Base-by-base conservation (phyloP, 192 early-diverging fungal genomes). In the Backusella luteola region DNA sequence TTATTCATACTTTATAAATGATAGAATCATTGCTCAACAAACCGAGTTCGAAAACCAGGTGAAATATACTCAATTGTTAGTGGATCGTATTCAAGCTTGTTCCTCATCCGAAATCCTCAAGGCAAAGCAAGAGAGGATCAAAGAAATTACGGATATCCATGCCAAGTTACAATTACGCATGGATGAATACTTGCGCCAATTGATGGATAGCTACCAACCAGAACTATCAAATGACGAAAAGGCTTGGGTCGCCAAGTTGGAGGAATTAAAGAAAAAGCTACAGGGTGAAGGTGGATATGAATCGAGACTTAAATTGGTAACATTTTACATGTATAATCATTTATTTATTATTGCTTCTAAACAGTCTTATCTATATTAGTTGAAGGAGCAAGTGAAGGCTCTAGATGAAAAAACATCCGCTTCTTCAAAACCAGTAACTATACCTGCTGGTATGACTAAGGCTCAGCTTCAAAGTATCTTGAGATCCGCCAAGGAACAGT, bases 171-270 rank as follows among this genome's bases (percentile, higher is more conserved):
- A 80, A 7, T 73, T 86, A 49, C 88, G 88, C 6, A 86, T 86
- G 1, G 91, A 94, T 67, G 81, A 81, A 12, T 72, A 92, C 34
- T 74, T 95, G 68, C 89, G 89, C 34, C 87, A 90, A 74, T 69
- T 93, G 36, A 87, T 90, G 59, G 88, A 88, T 49, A 80, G 81
- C 17, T 84, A 83, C 53, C 89, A 92, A 73, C 92, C 90, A 8
- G 87, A 85, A 34, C 77, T 93, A 76, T 88, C 87, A 4, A 71
- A 84, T 6, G 82, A 85, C 29, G 93, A 94, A 79, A 83, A 81
- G 69, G 80, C 76, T 38, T 89, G 87, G 87, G 79, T 82, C 23
- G 34, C 76, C 23, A 80, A 86, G 39, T 71, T 90, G 26, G 72
- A 74, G 32, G 26, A 59, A 39, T 26, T 73, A 6, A 44, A 66